These are phyloP conservation scores for Aschersonia sp. DNA, from an alignment of 2,329 filamentous ascomycete genomes.

Conservation along the genomic window DNA sequence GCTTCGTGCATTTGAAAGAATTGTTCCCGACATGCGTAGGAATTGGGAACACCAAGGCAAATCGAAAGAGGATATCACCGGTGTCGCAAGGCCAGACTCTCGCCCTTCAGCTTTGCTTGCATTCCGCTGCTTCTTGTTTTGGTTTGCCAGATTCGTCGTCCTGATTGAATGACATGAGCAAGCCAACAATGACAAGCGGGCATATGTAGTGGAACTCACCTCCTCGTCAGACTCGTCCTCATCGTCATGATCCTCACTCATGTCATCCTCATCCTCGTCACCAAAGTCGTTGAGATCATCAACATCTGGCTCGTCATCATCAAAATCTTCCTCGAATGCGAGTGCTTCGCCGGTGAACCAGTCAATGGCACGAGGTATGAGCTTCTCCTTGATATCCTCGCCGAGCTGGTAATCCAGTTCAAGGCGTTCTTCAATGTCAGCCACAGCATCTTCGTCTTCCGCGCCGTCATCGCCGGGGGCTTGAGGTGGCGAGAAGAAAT, in stretches of 20 bases:
- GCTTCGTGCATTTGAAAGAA: not conserved
- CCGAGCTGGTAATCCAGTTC: conserved; percentile 98
- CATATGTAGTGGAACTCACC: conserved; percentile 29
- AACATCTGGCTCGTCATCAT: conserved; percentile 60
- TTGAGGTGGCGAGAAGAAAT: conserved; percentile 95
- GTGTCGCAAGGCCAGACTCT: not conserved
- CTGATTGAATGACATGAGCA: conserved; percentile 7
- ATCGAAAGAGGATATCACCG: not conserved
- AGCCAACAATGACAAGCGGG: not conserved
- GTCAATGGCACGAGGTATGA: conserved; percentile 95
- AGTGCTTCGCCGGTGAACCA: conserved; percentile 99
- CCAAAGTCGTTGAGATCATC: conserved; percentile 39
- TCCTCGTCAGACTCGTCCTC: conserved; percentile 69
- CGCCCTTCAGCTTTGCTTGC: conserved; percentile 71
- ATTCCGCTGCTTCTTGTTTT: conserved; percentile 88
- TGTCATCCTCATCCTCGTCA: conserved; percentile 81
- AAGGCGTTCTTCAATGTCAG: conserved; percentile 91
- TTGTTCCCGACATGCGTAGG: not conserved
- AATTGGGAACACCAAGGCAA: not conserved
- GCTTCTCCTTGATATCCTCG: conserved; percentile 99
- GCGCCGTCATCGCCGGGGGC: conserved; percentile 60
- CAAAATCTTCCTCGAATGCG: conserved; percentile 75
- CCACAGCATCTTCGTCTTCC: conserved; percentile 59
- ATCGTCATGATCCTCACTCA: conserved; percentile 74
- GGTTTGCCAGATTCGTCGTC: conserved; percentile 80